Evolutionary conservation across 2,329 filamentous ascomycete species (phyloP), one percentile per base, ranked within the genome.

Genomic region (Colletotrichum sp.): DNA sequence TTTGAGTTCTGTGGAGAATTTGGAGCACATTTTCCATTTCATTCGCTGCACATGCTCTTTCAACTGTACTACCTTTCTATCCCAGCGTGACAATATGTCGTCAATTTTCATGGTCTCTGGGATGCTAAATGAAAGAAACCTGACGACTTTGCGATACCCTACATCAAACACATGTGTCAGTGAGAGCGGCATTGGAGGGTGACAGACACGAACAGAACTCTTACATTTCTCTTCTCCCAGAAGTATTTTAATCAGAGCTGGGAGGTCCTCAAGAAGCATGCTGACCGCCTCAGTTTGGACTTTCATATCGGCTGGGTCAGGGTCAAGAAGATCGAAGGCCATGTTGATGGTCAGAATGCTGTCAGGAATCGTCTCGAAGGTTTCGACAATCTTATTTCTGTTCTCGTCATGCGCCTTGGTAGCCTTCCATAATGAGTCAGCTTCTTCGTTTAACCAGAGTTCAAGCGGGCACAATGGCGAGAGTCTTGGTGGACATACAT

Each of bases 271-370:
- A 2, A 67, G 16, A 2, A 67, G 39, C 64, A 67, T 67, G 10
- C 24, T 15, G 36, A 30, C 1, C 3, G 52, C n/a, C 2, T 67
- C 39, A 2, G 32, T 10, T 2, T 32, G 24, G 18, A 52, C 8
- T 22, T 32, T 55, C 10, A 15, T n/a, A 2, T 67, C 64, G 0
- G 9, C 36, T 3, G 26, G 24, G 3, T 26, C 39, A 2, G 64
- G 12, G 10, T 67, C 39, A 2, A 67, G n/a, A 16, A 67, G 39
- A 3, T 16, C 26, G 26, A 28, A 67, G 5, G 64, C 64, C 18
- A 44, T 67, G 26, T 67, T 55, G 3, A 67, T 67, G 6, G 64
- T 67, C 24, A 67, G 24, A 2, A 67, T 67, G 30, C 64, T 67
- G 7, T 67, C 64, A 22, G 64, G 64, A 8, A 67, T 4, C 8